Evolutionary conservation across 2,329 filamentous ascomycete species (phyloP), one percentile per base, ranked within the genome.

Genomic region (Talaromyces atroroseus): DNA sequence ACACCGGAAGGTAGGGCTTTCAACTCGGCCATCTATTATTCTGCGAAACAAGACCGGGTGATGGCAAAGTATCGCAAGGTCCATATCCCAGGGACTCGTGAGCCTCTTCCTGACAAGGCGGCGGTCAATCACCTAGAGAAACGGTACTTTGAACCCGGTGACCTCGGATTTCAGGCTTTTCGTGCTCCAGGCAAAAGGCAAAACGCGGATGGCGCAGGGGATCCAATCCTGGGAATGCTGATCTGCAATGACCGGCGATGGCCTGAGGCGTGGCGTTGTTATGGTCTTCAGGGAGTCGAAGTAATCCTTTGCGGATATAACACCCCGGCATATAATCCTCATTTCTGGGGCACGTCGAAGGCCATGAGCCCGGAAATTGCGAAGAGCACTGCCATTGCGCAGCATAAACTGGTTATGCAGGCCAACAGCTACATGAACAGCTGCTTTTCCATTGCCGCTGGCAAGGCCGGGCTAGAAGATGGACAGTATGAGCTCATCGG

Each of bases 171-270:
- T 21, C 18, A 44, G 12, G 40, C 5, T 12, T 44, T 44, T 18
- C 40, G 40, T 14, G 40, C 40, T 20, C 40, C 40, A 10, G 10
- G 5, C 20, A 18, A 11, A 7, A 18, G 18, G 2, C 18, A 18
- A 12, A 20, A 23, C 20, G 40, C n/a, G 18, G n/a, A 11, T 21
- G 40, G 8, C 5, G 18, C 20, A 44, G 40, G 8, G 5, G 54
- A 82, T 62, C 75, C 79, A 2, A 80, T 82, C 45, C 44, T 81
- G 23, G 71, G 80, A 5, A 80, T 81, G 77, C 70, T 82, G 63
- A 80, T 82, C 53, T 82, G 80, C 67, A 82, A 82, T 60, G 79
- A 81, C 64, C 66, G 79, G 7, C 70, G 79, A 5, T 82, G 80
- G 80, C 70, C 76, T 0, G 80, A 82, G 61, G 75, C 73, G 0